Percentiles rank a stretch among this genome's conserved stretches.
Evolutionary conservation across 345 rosid genomes (phyloP).

Genomic region (Euphorbia peplus): DNA sequence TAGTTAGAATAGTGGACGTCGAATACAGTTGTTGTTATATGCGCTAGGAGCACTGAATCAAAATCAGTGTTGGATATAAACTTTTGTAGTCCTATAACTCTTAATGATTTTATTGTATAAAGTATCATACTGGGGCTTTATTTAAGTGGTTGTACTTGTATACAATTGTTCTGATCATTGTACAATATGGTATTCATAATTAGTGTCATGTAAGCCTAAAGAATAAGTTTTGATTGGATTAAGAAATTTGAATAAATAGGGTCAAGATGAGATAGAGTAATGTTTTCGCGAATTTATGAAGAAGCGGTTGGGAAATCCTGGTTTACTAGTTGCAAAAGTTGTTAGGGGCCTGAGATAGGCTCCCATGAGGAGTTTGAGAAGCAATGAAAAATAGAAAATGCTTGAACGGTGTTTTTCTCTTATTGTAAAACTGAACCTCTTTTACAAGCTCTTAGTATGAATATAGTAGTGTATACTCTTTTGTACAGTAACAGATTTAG

Average conservation of each 20-base stretch:
- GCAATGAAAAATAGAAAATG: not conserved
- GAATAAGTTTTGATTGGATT: not conserved
- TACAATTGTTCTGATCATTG: not conserved
- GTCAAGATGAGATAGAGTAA: not conserved
- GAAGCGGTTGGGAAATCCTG: not conserved
- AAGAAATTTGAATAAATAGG: not conserved
- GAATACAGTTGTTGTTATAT: not conserved
- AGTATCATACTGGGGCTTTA: not conserved
- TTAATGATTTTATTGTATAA: not conserved
- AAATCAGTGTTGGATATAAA: not conserved
- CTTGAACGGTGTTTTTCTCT: not conserved
- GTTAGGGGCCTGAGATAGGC: not conserved
- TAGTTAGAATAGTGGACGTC: no score
- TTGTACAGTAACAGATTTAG: no score
- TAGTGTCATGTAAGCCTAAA: not conserved
- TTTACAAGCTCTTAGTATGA: not conserved
- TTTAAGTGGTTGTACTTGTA: not conserved
- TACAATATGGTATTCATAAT: not conserved
- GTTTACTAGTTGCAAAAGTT: constrained; percentile 3
- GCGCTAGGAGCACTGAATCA: not conserved
- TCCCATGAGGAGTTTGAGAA: not conserved
- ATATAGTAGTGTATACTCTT: no score
- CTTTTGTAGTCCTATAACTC: not conserved
- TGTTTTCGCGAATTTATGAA: not conserved
- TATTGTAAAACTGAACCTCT: not conserved